Conservation (phyloP, 169 alveolate genomes). For the Perkinsus olseni region DNA sequence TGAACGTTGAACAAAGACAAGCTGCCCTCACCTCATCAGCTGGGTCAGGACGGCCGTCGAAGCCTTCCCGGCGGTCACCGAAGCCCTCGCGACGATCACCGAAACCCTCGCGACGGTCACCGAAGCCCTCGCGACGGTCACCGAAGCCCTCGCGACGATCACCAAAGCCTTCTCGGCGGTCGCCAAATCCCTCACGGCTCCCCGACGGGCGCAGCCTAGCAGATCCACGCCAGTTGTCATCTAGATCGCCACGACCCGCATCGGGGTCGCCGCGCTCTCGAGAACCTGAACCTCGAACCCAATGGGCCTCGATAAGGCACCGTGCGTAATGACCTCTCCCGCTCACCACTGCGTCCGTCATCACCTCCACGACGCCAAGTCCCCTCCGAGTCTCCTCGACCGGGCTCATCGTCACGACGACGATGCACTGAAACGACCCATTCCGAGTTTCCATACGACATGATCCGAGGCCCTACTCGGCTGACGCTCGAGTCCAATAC, state of each 20-base stretch:
- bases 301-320: too few species aligned
- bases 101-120: too few species aligned
- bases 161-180: not conserved
- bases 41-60: not conserved
- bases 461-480: not conserved
- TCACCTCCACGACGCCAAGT: not conserved
- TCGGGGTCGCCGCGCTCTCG: not conserved
- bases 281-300: not conserved
- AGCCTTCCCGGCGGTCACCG: too few species aligned
- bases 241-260: not conserved
- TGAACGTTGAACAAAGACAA: not conserved
- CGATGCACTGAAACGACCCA: not conserved
- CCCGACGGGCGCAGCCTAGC: not conserved
- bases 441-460: not conserved
- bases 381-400: not conserved
- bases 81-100: too few species aligned
- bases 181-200: not conserved
- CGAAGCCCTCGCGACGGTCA: too few species aligned
- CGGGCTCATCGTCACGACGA: not conserved
- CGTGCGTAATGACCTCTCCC: too few species aligned
- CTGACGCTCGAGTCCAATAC: not conserved
- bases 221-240: not conserved
- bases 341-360: not conserved
- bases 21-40: not conserved
- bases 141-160: not conserved